Evolutionary conservation across 352 stramenopile genomes (phyloP).

Genomic region (Thalassiosira ordinaria): DNA sequence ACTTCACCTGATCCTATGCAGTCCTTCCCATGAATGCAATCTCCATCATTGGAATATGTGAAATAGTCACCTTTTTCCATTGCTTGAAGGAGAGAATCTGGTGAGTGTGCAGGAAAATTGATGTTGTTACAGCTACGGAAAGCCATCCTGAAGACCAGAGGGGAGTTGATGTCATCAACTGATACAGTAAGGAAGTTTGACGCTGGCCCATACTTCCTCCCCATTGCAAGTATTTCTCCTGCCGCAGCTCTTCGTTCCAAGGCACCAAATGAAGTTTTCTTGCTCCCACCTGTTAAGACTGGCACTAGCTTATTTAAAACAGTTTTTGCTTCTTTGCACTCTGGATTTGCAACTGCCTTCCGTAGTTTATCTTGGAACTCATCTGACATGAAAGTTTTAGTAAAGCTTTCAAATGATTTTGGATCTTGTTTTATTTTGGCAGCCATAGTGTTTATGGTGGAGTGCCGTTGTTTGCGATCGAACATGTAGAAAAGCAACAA

Average conservation of each 20-base stretch:
- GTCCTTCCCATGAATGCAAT: not conserved
- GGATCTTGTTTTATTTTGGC: slow-evolving; percentile 7
- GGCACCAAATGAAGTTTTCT: slow-evolving; percentile 27
- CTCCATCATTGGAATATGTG: not conserved
- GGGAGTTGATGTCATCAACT: slow-evolving; percentile 12
- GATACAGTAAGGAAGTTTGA: slow-evolving; percentile 15
- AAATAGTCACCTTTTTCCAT: not conserved
- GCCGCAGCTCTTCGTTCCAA: slow-evolving; percentile 10
- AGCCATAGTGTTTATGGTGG: not conserved
- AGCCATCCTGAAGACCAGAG: slow-evolving; percentile 5
- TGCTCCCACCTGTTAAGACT: slow-evolving; percentile 5
- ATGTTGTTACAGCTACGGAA: slow-evolving; percentile 27
- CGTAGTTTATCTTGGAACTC: slow-evolving; percentile 16
- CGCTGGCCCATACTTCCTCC: slow-evolving; percentile 10
- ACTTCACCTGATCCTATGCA: slow-evolving; percentile 5
- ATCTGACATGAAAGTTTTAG: slow-evolving; percentile 1
- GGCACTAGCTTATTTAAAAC: slow-evolving; percentile 18
- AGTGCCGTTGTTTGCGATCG: slow-evolving; percentile 1
- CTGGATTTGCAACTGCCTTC: slow-evolving; percentile 14
- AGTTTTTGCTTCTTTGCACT: slow-evolving; percentile 13
- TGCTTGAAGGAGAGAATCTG: not conserved
- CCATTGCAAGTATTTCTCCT: slow-evolving; percentile 33
- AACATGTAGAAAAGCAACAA: slow-evolving; percentile 9
- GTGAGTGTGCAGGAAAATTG: not conserved
- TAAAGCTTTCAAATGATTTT: slow-evolving; percentile 18